phyloP scores from a whole-genome alignment of 257 asterid genomes.

The Nicotiana sylvestris region DNA sequence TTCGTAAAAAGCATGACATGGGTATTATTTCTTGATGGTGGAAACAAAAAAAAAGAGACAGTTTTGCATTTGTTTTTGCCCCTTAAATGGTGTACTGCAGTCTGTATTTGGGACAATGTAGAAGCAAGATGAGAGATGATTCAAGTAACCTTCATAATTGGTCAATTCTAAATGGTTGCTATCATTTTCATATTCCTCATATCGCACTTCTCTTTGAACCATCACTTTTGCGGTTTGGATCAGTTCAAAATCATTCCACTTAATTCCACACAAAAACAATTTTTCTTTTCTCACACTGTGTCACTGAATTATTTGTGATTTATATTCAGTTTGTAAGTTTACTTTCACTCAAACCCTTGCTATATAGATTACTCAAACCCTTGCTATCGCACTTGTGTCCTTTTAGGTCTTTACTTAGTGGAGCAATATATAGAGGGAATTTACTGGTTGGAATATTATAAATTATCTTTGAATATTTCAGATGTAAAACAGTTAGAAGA shows the following conservation, averaged over 20 bases:
- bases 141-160: no score
- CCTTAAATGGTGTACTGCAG: background rate
- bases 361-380: background rate
- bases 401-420: background rate
- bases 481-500: background rate
- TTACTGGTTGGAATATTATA: background rate
- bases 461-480: background rate
- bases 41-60: background rate
- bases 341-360: background rate
- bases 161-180: no score
- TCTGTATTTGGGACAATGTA: background rate
- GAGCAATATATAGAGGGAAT: background rate
- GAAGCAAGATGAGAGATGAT: no score
- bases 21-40: background rate
- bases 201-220: no score
- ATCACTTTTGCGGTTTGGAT: no score
- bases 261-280: no score
- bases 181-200: no score
- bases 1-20: background rate
- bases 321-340: background rate
- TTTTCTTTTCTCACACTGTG: no score
- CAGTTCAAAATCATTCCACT: no score
- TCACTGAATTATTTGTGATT: no score
- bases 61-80: background rate
- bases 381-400: background rate